A percentile compares a stretch with the other conserved stretches of the same genome.
Conservation (phyloP, 2,329 filamentous ascomycete species). For the Cladophialophora yegresii region DNA sequence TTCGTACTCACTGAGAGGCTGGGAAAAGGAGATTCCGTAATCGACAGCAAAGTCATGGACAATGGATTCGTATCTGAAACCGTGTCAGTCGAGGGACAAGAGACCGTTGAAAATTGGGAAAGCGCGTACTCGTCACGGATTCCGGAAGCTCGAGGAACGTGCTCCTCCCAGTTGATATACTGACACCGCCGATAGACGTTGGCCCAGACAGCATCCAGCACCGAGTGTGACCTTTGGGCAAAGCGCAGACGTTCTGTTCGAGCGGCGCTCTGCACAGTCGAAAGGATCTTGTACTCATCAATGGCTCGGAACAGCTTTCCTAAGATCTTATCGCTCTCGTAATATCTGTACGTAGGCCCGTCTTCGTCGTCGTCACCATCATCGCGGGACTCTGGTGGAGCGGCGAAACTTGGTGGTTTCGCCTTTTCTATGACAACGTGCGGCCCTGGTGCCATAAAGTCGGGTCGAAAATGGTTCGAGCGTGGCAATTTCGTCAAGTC, state of each 20-base stretch:
- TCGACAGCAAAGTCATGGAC: constrained; percentile 53
- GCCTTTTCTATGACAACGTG: constrained; percentile 47
- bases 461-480: constrained; percentile 46
- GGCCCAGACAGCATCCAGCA: constrained; percentile 38
- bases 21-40: constrained; percentile 46
- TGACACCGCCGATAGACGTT: constrained; percentile 33
- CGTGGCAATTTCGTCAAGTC: constrained; percentile 50
- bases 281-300: constrained; percentile 71
- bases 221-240: neutral
- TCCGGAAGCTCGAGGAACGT: constrained; percentile 29
- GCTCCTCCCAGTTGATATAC: constrained; percentile 21
- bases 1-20: constrained; percentile 54
- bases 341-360: constrained; percentile 54
- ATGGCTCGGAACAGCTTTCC: constrained; percentile 71
- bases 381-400: constrained; percentile 46
- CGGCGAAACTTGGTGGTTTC: constrained; percentile 38
- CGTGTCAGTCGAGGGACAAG: neutral
- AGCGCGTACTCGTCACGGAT: constrained; percentile 28
- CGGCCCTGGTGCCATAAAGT: constrained; percentile 54
- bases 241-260: neutral
- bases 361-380: constrained; percentile 46
- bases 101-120: neutral
- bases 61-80: constrained; percentile 56
- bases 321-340: constrained; percentile 67
- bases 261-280: constrained; percentile 47